These are phyloP conservation scores for Tephrocybe rancida DNA, from an alignment of 768 basidiomycete genomes.

Conservation along the genomic window DNA sequence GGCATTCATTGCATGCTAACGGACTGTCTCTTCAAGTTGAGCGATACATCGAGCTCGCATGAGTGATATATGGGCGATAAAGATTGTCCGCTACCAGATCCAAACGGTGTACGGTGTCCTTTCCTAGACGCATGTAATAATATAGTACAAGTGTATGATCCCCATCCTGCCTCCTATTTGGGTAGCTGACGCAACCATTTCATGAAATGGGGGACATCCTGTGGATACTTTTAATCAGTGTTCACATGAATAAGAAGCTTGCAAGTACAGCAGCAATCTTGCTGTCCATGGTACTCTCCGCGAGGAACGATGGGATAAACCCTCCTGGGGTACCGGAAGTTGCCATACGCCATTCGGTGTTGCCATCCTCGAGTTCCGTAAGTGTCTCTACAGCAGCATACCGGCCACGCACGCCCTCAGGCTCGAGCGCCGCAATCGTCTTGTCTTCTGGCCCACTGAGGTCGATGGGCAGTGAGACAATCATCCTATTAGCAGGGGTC, in stretches of 20 bases:
- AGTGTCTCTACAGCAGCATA: conserved; percentile 74
- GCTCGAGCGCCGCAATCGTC: conserved; percentile 62
- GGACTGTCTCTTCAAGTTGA: conserved; percentile 54
- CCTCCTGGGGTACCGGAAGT: conserved; percentile 76
- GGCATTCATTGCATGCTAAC: background rate
- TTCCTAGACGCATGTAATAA: too few species aligned
- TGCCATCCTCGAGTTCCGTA: conserved; percentile 61
- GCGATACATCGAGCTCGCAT: conserved; percentile 84
- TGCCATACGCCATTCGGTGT: conserved; percentile 80
- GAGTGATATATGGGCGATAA: conserved; percentile 17
- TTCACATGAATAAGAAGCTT: background rate
- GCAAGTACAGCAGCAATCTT: conserved; percentile 60
- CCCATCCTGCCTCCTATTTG: conserved; percentile 12
- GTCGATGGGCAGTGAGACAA: conserved; percentile 73
- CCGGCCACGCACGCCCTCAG: conserved; percentile 64
- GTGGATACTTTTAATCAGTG: background rate
- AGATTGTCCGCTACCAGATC: background rate
- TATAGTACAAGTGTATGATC: too few species aligned
- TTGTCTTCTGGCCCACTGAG: conserved; percentile 50
- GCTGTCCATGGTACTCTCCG: conserved; percentile 60
- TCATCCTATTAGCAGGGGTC: conserved; percentile 31
- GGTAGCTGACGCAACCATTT: conserved; percentile 56
- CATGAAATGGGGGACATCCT: conserved; percentile 79
- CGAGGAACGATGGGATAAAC: conserved; percentile 63
- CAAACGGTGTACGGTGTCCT: background rate